Base-by-base conservation (phyloP, 306 rosid species). In the Phaseolus lunatus region DNA sequence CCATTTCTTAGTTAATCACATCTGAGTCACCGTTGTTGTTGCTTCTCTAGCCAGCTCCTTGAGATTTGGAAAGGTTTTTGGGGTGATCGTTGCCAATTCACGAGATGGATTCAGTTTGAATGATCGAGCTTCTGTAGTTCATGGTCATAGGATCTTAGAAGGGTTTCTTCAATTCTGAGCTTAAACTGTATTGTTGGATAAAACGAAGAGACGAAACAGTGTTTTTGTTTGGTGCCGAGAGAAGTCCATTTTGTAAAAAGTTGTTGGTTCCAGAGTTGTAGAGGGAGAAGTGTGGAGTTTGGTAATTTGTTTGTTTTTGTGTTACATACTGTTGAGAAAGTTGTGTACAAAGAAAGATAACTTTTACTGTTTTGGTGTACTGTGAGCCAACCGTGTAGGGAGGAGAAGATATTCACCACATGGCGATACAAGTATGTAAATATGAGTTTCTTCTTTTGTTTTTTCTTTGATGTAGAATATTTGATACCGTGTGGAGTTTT, bases 351-450 rank as follows among this genome's bases (percentile, higher is more conserved):
- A 26, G 73, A 48, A 75, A 18, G 43, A 64, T 62, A 39, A 48
- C 31, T 50, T 44, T 31, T 59, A 62, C 43, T 45, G 1, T 72
- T 48, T 39, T 7, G 71, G 56, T 26, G 71, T 53, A 52, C 52
- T 52, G 18, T 45, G 66, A 27, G 43, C 12, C 20, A 59, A 27
- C 43, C 22, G 5, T 3, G 61, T 3, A 43, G 16, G 48, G 12
- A 58, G 63, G 50, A 61, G 74, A 41, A 68, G 44, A 44, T 67
- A 70, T 78, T 78, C 61, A 66, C 56, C 67, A 62, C 48, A 86
- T 86, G 90, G 69, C 80, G 15, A 72, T 84, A 82, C 85, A 85
- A 52, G 96, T 90, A 85, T 59, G 88, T 68, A 53, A 41, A 33
- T 68, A 6, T 41, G 27, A 19, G 26, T 73, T 66, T 68, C 11